These are phyloP conservation scores for Penicillium ucsense DNA, from an alignment of 495 filamentous ascomycete genomes.

Conservation along the genomic window DNA sequence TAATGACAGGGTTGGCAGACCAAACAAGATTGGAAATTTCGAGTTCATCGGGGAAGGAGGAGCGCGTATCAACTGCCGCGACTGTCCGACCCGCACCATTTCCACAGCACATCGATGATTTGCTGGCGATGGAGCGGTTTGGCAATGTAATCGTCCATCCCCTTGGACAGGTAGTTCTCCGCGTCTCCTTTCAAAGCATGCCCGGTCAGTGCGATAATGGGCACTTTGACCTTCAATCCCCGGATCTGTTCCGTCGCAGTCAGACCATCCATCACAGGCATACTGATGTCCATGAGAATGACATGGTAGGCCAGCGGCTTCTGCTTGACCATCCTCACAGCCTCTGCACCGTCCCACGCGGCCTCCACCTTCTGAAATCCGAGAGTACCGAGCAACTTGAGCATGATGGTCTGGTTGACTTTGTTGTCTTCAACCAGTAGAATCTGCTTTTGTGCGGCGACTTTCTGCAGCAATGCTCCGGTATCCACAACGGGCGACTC, in stretches of 20 bases:
- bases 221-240: conserved; percentile 37
- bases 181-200: conserved; percentile 53
- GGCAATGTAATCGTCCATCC: conserved; percentile 54
- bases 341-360: conserved; percentile 48
- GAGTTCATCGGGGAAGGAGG: neutral
- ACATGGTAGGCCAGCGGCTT: conserved; percentile 42
- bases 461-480: conserved; percentile 13
- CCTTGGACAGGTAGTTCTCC: conserved; percentile 46
- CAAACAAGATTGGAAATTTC: neutral
- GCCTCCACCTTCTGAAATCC: conserved; percentile 45
- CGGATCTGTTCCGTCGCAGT: conserved; percentile 54
- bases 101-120: conserved; percentile 24
- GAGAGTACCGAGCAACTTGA: conserved; percentile 44
- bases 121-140: conserved; percentile 48
- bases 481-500: conserved; percentile 1
- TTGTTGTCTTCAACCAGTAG: conserved; percentile 51
- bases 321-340: conserved; percentile 41
- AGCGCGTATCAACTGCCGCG: neutral
- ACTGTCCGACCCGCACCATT: conserved; percentile 25
- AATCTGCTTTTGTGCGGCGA: conserved; percentile 38
- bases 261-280: conserved; percentile 65
- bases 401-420: conserved; percentile 56
- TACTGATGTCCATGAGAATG: conserved; percentile 56
- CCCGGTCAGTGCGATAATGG: conserved; percentile 56
- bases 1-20: no score